phyloP scores from a whole-genome alignment of 2,329 filamentous ascomycete genomes.

The Colletotrichum noveboracense region DNA sequence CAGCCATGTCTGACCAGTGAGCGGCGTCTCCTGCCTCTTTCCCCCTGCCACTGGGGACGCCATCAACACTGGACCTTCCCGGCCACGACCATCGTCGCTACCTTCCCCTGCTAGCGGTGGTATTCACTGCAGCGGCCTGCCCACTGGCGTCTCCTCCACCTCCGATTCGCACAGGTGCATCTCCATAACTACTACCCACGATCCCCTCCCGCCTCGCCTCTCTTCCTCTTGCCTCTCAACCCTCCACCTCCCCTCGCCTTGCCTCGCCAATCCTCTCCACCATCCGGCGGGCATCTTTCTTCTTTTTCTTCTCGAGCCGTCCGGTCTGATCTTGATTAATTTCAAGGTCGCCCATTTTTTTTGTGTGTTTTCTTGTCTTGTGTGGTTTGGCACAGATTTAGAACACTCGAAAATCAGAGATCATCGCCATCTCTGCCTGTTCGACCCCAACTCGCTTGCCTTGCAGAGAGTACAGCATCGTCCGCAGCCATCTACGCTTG shows the following conservation, averaged over 20 bases:
- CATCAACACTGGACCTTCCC: not conserved
- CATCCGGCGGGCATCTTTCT: not conserved
- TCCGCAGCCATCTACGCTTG: not conserved
- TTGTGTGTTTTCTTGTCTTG: not conserved
- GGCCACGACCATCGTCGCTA: not conserved
- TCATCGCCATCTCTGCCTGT: not conserved
- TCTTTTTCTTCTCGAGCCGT: not conserved
- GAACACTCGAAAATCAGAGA: not conserved
- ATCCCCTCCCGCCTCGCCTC: constrained; percentile 17
- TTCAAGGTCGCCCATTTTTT: not conserved
- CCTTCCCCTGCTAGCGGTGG: not conserved
- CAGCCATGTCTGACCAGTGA: constrained; percentile 9
- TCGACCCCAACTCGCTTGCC: not conserved
- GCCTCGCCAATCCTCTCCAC: not conserved
- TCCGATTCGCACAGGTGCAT: constrained; percentile 7
- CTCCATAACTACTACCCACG: constrained; percentile 21
- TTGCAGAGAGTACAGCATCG: not conserved
- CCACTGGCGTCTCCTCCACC: not conserved
- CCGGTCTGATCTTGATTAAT: not conserved
- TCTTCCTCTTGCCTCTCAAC: constrained; percentile 1
- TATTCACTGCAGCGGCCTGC: not conserved
- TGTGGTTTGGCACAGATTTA: not conserved
- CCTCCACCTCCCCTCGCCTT: constrained; percentile 2
- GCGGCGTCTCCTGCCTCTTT: not conserved
- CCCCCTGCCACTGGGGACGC: not conserved